Evolutionary conservation across 352 stramenopile species (phyloP), one percentile per base, ranked within the genome.

Genomic region (Pythium monospermum): DNA sequence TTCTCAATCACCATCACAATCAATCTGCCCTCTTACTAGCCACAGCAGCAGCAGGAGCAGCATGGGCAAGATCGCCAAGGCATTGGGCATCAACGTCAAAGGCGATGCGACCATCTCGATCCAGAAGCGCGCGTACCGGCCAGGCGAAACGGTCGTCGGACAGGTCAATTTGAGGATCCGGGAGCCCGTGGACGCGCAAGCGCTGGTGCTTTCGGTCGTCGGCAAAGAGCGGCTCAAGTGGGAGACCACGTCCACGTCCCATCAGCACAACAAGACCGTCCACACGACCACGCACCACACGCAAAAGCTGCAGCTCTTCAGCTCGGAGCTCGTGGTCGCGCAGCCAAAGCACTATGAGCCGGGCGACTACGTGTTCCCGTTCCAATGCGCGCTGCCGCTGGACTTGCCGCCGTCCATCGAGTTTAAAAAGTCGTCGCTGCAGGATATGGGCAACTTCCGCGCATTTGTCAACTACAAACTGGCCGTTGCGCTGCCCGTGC

Each of bases 1-100:
- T n/a, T n/a, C n/a, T n/a, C n/a, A n/a, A n/a, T n/a, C n/a, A n/a
- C n/a, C n/a, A n/a, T n/a, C n/a, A n/a, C n/a, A n/a, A n/a, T n/a
- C n/a, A n/a, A n/a, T n/a, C n/a, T n/a, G n/a, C n/a, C n/a, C n/a
- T n/a, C n/a, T n/a, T n/a, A n/a, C n/a, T n/a, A 27, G 26, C 45
- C n/a, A 49, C 8, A 27, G 35, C 26, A 15, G 27, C 38, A 27
- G 23, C 37, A 28, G n/a, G 2, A 16, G 27, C 37, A 18, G 19
- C 18, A 60, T 60, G 43, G 53, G 53, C 44, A 49, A 54, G 22
- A 35, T 60, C 53, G 44, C 44, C 13, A 51, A 49, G 27, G 36
- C 36, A 25, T 36, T 60, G 23, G 46, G 46, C 15, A 49, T 60
- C 19, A 38, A 38, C 37, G 53, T 60, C 53, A 60, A 60, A 25